Conservation (phyloP, 495 filamentous ascomycete species). For the Aspergillus haitiensis region DNA sequence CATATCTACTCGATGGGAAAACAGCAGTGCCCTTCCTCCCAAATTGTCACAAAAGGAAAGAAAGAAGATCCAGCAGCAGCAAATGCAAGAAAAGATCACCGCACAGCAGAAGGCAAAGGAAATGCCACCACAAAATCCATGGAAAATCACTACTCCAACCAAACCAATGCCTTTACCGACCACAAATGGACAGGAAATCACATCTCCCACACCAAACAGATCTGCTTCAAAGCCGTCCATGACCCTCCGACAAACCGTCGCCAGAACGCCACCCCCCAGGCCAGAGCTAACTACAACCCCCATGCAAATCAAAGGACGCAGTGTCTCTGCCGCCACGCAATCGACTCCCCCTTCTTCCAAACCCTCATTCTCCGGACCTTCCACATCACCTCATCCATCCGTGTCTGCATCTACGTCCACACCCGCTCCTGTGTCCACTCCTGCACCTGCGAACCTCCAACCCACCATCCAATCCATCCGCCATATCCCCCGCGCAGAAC, state of each 20-base stretch:
- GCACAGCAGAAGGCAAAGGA: conserved; percentile 50
- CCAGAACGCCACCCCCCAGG: conserved; percentile 46
- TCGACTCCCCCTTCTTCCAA: conserved; percentile 19
- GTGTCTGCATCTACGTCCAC: not conserved
- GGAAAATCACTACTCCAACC: conserved; percentile 57
- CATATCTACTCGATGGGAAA: conserved; percentile 52
- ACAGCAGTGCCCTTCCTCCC: conserved; percentile 35
- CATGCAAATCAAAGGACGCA: conserved; percentile 30
- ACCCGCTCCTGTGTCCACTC: conserved; percentile 8
- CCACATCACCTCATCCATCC: conserved; percentile 23
- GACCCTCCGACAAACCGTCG: conserved; percentile 63
- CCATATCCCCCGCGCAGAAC: conserved; percentile 45
- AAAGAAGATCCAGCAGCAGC: conserved; percentile 75
- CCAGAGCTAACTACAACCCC: conserved; percentile 33
- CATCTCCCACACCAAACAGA: conserved; percentile 27
- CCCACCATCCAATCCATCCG: conserved; percentile 47
- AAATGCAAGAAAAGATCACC: conserved; percentile 54
- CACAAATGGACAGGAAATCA: conserved; percentile 24
- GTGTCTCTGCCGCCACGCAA: conserved; percentile 28
- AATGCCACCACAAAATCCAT: conserved; percentile 61
- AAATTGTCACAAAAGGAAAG: conserved; percentile 89
- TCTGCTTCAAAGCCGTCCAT: conserved; percentile 51
- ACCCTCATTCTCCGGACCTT: conserved; percentile 25
- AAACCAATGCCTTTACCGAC: conserved; percentile 26
- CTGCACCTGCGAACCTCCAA: not conserved